Percentiles rank a stretch among this genome's conserved stretches.
phyloP scores from a whole-genome alignment of 2,329 filamentous ascomycete species.

The Escovopsis sp. region DNA sequence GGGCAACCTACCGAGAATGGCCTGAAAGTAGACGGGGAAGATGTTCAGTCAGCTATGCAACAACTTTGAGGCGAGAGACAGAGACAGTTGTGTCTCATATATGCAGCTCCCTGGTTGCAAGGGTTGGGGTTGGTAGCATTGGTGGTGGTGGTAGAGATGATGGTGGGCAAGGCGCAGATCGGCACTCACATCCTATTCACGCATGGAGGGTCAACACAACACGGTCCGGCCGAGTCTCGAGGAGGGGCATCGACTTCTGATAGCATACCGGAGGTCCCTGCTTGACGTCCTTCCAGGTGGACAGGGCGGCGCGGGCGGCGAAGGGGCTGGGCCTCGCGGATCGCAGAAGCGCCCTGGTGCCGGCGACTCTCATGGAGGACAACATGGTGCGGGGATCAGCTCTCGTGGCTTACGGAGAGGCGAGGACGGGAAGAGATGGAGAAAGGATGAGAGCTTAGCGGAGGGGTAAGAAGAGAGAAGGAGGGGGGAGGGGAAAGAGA shows the following conservation, averaged over 20 bases:
- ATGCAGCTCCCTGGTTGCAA: background rate
- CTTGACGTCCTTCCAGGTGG: slow-evolving; percentile 79
- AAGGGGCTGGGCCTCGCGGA: slow-evolving; percentile 24
- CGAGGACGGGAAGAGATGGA: background rate
- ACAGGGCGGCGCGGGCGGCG: slow-evolving; percentile 40
- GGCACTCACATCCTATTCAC: slow-evolving; percentile 24
- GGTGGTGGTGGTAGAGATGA: too few relatives aligned
- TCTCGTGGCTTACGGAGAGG: slow-evolving; percentile 1
- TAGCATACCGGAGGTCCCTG: slow-evolving; percentile 81
- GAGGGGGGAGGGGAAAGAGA: background rate
- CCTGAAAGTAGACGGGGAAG: slow-evolving; percentile 27
- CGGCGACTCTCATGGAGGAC: slow-evolving; percentile 37
- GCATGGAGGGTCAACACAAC: too few relatives aligned
- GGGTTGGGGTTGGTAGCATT: too few relatives aligned
- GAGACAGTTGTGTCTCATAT: background rate
- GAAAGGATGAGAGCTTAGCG: too few relatives aligned
- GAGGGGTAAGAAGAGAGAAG: too few relatives aligned
- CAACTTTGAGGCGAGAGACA: background rate
- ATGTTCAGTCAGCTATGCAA: background rate
- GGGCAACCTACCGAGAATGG: slow-evolving; percentile 53
- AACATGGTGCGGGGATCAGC: slow-evolving; percentile 27
- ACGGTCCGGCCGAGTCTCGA: slow-evolving; percentile 6
- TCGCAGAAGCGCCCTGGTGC: slow-evolving; percentile 31
- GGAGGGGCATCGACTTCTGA: background rate
- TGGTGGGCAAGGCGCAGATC: background rate